Evolutionary conservation across 2,329 filamentous ascomycete genomes (phyloP).

Genomic region (Talaromyces atroroseus): DNA sequence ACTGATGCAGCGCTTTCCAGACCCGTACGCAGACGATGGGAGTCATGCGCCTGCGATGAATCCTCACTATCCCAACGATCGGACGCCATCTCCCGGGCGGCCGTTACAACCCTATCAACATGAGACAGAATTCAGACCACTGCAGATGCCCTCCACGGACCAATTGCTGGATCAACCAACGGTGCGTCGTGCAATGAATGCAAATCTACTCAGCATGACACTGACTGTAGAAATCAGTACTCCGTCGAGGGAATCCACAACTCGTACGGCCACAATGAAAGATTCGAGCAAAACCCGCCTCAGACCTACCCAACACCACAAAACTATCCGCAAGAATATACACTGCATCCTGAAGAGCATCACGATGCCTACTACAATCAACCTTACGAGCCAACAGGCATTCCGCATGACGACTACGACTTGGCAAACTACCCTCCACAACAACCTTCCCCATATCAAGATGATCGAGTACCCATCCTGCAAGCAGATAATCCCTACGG

Average conservation of each 20-base stretch:
- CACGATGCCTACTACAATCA: conserved; percentile 82
- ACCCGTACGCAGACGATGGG: conserved; percentile 41
- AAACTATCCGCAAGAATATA: conserved; percentile 54
- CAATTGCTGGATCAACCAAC: conserved; percentile 77
- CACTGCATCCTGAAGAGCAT: conserved; percentile 75
- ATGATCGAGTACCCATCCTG: conserved; percentile 72
- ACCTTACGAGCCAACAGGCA: conserved; percentile 66
- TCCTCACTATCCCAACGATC: conserved; percentile 48
- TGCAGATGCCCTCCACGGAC: conserved; percentile 70
- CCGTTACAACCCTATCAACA: conserved; percentile 74
- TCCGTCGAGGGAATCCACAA: conserved; percentile 63
- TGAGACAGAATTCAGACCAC: conserved; percentile 60
- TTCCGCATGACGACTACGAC: conserved; percentile 52
- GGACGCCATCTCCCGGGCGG: conserved; percentile 71
- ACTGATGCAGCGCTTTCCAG: conserved; percentile 20
- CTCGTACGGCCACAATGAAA: conserved; percentile 59
- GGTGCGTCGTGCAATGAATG: conserved; percentile 48
- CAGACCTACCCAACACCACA: conserved; percentile 44
- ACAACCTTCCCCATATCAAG: conserved; percentile 55
- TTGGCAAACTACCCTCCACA: conserved; percentile 49
- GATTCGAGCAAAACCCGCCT: conserved; percentile 49
- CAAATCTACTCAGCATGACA: background rate
- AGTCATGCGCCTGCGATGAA: conserved; percentile 44
- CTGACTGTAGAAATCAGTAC: conserved; percentile 44
- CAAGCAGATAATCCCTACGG: conserved; percentile 58